A percentile compares a stretch with the other conserved stretches of the same genome.
Evolutionary conservation across 495 filamentous ascomycete species (phyloP).

Genomic region (Penicillium salamii): DNA sequence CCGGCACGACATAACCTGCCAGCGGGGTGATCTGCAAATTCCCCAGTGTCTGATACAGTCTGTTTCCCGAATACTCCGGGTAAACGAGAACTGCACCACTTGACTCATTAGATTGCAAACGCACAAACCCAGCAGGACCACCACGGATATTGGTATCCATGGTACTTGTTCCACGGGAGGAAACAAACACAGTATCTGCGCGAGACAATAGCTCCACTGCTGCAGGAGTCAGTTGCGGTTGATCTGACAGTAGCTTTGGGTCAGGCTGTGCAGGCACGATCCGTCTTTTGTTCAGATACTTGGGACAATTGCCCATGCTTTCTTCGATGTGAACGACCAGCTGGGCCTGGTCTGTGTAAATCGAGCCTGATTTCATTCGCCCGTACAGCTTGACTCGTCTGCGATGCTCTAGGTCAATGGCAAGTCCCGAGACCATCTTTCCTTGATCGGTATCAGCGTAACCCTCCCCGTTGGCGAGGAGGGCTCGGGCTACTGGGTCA

Average conservation of each 20-base stretch:
- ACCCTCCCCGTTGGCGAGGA: constrained; percentile 36
- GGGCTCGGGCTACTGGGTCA: constrained; percentile 62
- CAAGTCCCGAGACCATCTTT: constrained; percentile 58
- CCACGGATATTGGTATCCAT: constrained; percentile 90
- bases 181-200: constrained; percentile 76
- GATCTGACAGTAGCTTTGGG: constrained; percentile 51
- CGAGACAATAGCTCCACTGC: constrained; percentile 59
- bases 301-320: constrained; percentile 75
- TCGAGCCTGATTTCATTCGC: constrained; percentile 55
- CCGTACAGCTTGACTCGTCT: constrained; percentile 68
- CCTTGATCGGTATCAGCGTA: constrained; percentile 22
- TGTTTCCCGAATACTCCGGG: constrained; percentile 79
- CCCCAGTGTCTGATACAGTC: constrained; percentile 77
- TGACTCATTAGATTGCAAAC: constrained; percentile 52
- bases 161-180: constrained; percentile 54
- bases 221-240: constrained; percentile 34
- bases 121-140: constrained; percentile 69
- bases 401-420: constrained; percentile 64
- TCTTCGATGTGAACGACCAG: constrained; percentile 64
- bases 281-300: constrained; percentile 74
- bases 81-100: constrained; percentile 57
- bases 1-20: constrained; percentile 65
- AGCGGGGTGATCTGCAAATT: constrained; percentile 64
- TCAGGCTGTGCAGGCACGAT: constrained; percentile 52
- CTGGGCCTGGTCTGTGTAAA: constrained; percentile 53